Evolutionary conservation across 192 early-diverging fungal genomes (phyloP).

Genomic region (Allomyces macrogynus): DNA sequence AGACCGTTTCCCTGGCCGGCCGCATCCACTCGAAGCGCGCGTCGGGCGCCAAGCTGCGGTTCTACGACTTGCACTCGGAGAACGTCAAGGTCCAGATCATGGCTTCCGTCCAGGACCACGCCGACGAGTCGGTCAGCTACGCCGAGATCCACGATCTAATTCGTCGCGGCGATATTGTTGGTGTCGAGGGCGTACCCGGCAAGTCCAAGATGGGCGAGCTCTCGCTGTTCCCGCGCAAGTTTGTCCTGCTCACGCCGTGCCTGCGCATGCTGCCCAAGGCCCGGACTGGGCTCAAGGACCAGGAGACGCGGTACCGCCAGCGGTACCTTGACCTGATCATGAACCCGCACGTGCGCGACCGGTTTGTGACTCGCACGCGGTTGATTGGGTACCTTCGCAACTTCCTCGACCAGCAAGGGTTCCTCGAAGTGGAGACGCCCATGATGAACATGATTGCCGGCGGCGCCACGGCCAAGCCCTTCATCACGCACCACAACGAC

Average conservation of each 20-base stretch:
- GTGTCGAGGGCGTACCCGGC: slow-evolving; percentile 74
- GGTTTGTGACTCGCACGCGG: slow-evolving; percentile 78
- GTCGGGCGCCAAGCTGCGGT: slow-evolving; percentile 73
- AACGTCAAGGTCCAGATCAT: slow-evolving; percentile 87
- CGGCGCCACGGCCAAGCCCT: slow-evolving; percentile 98
- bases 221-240: slow-evolving; percentile 77
- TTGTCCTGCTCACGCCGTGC: slow-evolving; percentile 78
- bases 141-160: slow-evolving; percentile 57
- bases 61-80: slow-evolving; percentile 89
- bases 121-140: slow-evolving; percentile 30
- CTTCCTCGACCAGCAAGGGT: slow-evolving; percentile 84
- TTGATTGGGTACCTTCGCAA: slow-evolving; percentile 89
- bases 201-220: slow-evolving; percentile 85
- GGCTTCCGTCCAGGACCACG: slow-evolving; percentile 53
- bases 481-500: slow-evolving; percentile 98
- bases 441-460: slow-evolving; percentile 99
- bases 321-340: slow-evolving; percentile 98
- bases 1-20: slow-evolving; percentile 61
- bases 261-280: slow-evolving; percentile 88
- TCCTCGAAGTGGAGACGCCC: slow-evolving; percentile 99
- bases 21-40: slow-evolving; percentile 90
- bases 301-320: slow-evolving; percentile 91
- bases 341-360: slow-evolving; percentile 86
- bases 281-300: slow-evolving; percentile 89
- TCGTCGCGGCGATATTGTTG: slow-evolving; percentile 90